A percentile compares a stretch with the other conserved stretches of the same genome.
These are phyloP conservation scores for Malassezia psittaci DNA, from an alignment of 1,284 basidiomycete species.

Conservation along the genomic window DNA sequence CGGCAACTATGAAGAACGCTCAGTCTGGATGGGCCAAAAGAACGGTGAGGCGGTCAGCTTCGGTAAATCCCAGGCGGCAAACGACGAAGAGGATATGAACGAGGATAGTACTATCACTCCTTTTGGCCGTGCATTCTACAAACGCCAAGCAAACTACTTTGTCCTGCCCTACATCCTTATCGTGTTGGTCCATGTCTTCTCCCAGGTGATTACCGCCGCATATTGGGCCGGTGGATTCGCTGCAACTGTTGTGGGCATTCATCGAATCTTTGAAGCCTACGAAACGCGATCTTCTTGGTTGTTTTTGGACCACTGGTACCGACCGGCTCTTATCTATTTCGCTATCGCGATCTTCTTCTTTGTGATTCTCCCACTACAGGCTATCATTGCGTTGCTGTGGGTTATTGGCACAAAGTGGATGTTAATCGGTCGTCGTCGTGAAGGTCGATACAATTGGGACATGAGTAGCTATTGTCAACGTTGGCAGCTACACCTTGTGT, in stretches of 20 bases:
- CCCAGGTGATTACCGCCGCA: conserved; percentile 38
- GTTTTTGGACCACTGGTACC: conserved; percentile 46
- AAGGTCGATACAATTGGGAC: conserved; percentile 48
- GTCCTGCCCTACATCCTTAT: conserved; percentile 46
- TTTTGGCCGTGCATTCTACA: conserved; percentile 46
- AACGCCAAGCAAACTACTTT: conserved; percentile 46
- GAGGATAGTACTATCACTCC: conserved; percentile 45
- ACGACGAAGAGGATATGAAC: conserved; percentile 29
- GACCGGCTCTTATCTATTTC: conserved; percentile 40
- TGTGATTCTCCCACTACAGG: conserved; percentile 36
- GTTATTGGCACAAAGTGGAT: conserved; percentile 44
- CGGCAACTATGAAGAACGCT: conserved; percentile 45
- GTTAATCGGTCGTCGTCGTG: conserved; percentile 42
- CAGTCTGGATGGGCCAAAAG: conserved; percentile 48
- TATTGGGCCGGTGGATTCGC: conserved; percentile 47
- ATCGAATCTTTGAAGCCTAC: conserved; percentile 31
- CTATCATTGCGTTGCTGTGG: conserved; percentile 38
- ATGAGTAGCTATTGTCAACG: conserved; percentile 47
- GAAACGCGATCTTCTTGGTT: conserved; percentile 23
- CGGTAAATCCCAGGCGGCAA: conserved; percentile 24
- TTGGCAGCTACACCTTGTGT: conserved; percentile 44
- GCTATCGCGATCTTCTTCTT: conserved; percentile 40
- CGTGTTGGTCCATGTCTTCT: conserved; percentile 41
- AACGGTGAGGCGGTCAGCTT: conserved; percentile 48
- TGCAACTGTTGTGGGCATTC: conserved; percentile 39